Evolutionary conservation across 768 basidiomycete genomes (phyloP).

Genomic region (Mycena vitilis): DNA sequence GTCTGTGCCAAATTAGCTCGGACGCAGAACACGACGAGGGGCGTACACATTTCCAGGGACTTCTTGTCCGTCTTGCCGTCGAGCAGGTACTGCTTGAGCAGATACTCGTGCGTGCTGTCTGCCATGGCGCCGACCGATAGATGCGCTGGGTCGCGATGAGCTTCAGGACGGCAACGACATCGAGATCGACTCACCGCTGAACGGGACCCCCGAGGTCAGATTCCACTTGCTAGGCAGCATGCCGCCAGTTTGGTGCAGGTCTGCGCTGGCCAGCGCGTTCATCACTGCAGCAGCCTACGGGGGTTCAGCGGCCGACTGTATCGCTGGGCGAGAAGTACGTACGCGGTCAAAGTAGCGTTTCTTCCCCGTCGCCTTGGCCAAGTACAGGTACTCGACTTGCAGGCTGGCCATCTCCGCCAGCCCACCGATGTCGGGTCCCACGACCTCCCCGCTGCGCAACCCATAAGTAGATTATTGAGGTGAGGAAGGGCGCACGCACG

Average conservation of each 20-base stretch:
- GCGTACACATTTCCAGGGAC: constrained; percentile 76
- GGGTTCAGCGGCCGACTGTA: background rate
- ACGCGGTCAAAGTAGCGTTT: constrained; percentile 70
- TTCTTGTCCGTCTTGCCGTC: constrained; percentile 70
- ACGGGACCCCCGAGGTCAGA: constrained; percentile 57
- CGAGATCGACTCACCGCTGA: constrained; percentile 51
- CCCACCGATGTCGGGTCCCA: constrained; percentile 52
- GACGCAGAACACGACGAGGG: background rate
- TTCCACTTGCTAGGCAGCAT: constrained; percentile 76
- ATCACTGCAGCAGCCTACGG: constrained; percentile 62
- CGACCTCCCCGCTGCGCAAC: constrained; percentile 44
- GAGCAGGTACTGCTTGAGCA: constrained; percentile 78
- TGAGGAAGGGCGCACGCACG: constrained; percentile 45
- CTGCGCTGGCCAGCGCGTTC: constrained; percentile 56
- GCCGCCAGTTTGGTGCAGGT: constrained; percentile 61
- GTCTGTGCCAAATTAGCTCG: constrained; percentile 53
- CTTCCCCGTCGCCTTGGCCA: constrained; percentile 82
- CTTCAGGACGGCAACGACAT: constrained; percentile 6
- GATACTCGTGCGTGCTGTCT: constrained; percentile 84
- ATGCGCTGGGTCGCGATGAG: constrained; percentile 44
- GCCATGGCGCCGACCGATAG: constrained; percentile 74
- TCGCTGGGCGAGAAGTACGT: constrained; percentile 33
- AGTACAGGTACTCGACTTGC: constrained; percentile 88
- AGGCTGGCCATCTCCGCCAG: constrained; percentile 87
- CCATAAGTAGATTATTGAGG: background rate